Percentiles rank a stretch among this genome's conserved stretches.
Conservation (phyloP, 1,284 basidiomycete genomes). For the Sporisorium iseilematis-ciliati region DNA sequence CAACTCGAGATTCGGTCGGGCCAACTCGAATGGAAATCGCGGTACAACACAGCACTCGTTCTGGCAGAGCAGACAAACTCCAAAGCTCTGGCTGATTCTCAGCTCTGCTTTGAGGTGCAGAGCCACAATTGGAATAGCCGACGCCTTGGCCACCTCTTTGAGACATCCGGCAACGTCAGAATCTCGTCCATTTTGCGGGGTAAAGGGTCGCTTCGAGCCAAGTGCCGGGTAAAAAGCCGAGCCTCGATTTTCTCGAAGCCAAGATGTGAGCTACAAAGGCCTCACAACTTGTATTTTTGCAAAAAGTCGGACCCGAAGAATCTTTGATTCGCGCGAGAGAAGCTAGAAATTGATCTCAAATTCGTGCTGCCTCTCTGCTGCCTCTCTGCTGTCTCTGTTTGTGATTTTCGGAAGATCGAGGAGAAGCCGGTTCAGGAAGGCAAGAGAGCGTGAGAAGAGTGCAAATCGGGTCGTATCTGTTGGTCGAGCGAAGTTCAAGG, state of each 20-base stretch:
- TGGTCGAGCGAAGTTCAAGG: background rate
- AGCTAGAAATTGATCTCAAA: conserved; percentile 13
- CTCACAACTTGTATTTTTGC: background rate
- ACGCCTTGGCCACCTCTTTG: conserved; percentile 24
- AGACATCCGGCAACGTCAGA: conserved; percentile 18
- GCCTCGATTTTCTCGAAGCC: background rate
- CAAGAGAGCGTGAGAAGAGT: conserved; percentile 5
- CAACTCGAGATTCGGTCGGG: conserved; percentile 23
- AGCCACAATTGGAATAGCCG: conserved; percentile 21
- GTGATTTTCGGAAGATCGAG: conserved; percentile 43
- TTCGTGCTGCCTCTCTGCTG: background rate
- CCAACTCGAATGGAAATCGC: conserved; percentile 6
- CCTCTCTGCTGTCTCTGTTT: background rate
- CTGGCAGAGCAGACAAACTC: too few relatives aligned
- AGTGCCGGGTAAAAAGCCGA: conserved; percentile 3
- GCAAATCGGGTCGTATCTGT: conserved; percentile 28
- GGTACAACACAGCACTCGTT: too few relatives aligned
- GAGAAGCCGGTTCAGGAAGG: conserved; percentile 4
- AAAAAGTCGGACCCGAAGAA: conserved; percentile 40
- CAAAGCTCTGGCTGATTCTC: too few relatives aligned
- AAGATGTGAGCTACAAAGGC: background rate
- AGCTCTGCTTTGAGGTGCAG: too few relatives aligned
- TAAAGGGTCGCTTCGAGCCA: background rate
- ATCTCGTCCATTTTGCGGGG: conserved; percentile 13
- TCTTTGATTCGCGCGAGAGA: conserved; percentile 20